A percentile compares a stretch with the other conserved stretches of the same genome.
phyloP scores from a whole-genome alignment of 129 eudicot genomes.

The Arctium lappa region DNA sequence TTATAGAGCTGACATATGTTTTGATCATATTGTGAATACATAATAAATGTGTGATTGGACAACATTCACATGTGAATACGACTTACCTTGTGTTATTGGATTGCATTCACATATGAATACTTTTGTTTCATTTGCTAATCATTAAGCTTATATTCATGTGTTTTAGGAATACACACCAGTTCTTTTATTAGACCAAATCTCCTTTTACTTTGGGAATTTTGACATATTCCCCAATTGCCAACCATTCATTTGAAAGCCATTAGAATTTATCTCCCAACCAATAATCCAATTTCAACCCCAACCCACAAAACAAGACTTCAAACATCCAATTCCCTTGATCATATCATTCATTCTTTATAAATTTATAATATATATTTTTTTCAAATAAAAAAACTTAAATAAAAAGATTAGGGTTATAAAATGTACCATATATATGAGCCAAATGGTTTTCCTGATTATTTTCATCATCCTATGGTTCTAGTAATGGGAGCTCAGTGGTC shows the following conservation, averaged over 20 bases:
- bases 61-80: background rate
- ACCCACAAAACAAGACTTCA: slow-evolving; percentile 13
- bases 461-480: background rate
- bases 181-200: background rate
- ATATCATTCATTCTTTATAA: background rate
- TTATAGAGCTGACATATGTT: no score
- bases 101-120: background rate
- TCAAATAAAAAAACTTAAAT: background rate
- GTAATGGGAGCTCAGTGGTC: slow-evolving; percentile 65
- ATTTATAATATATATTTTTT: background rate
- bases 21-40: no score
- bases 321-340: background rate
- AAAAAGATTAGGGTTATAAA: slow-evolving; percentile 9
- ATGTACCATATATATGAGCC: slow-evolving; percentile 32
- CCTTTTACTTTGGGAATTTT: slow-evolving; percentile 3
- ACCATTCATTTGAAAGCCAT: background rate
- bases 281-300: slow-evolving; percentile 11
- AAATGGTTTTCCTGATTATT: background rate
- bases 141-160: background rate
- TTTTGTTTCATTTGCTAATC: background rate
- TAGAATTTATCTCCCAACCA: slow-evolving; percentile 24
- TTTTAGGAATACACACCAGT: background rate
- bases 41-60: background rate
- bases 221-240: slow-evolving; percentile 3
- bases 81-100: background rate